Evolutionary conservation across 2,329 filamentous ascomycete species (phyloP), one percentile per base, ranked within the genome.

Genomic region (Nothopassalora personata): DNA sequence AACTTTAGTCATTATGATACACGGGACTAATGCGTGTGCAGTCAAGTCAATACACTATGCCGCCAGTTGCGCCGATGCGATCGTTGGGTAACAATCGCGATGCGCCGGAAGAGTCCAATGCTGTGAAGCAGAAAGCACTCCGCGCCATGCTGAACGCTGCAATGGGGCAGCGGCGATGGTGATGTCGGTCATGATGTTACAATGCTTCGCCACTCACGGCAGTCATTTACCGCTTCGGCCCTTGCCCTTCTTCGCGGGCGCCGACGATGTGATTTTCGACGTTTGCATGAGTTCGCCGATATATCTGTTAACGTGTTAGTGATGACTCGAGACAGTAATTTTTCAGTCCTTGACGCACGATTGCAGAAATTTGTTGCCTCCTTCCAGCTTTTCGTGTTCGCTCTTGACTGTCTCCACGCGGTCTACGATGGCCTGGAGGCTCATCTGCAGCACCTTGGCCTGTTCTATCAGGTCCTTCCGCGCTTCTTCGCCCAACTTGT

Each of bases 331-430:
- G 28, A 52, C 23, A 30, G 39, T 33, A 50, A 43, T 36, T 53
- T 43, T 48, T 3, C 30, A 31, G 15, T 34, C 9, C 4, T 34
- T 10, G 33, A 76, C 78, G 57, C 70, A 81, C 79, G 79, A 80
- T 75, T 97, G 93, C 51, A 99, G 78, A 71, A 97, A 97, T 70
- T 91, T 93, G 81, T 99, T 99, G 74, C 97, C 92, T 74, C 84
- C 94, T 75, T 97, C 92, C 56, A 99, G 85, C 76, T 96, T 97
- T 77, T 97, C 91, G 72, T 99, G 92, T 72, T 97, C 93, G 67
- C 89, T 88, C 74, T 91, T 90, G 64, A 97, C 92, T 31, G 90
- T 90, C 72, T 99, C 94, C 73, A 97, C 95, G 54, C 91, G 89
- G 75, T 96, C 90, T 66, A 96, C 91, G 47, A 97, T 88, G 63